Percentiles rank a stretch among this genome's conserved stretches.
These are phyloP conservation scores for Saturnispora gosingensis DNA, from an alignment of 805 yeast species.

Conservation along the genomic window DNA sequence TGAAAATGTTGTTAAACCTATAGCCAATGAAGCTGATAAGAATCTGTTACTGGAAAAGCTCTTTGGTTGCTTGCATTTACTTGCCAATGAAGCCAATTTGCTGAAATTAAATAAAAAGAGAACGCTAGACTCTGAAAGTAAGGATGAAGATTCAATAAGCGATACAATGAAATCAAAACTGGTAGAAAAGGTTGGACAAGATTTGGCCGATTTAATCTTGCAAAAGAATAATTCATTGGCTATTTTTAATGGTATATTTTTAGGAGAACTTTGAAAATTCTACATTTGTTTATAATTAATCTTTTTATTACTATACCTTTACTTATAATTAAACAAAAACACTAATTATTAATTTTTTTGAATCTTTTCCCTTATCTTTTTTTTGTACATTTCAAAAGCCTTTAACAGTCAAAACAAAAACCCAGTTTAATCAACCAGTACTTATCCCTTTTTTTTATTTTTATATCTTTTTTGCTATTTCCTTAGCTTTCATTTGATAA, in stretches of 20 bases:
- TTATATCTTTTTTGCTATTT: background rate
- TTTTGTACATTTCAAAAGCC: background rate
- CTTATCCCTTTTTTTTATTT: background rate
- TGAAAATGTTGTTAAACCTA: constrained; percentile 33
- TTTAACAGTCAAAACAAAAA: background rate
- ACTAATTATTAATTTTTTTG: background rate
- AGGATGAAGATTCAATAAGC: constrained; percentile 15
- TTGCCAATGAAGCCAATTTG: constrained; percentile 31
- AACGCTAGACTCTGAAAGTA: constrained; percentile 16
- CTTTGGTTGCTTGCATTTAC: constrained; percentile 44
- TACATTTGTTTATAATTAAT: background rate
- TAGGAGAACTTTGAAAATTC: constrained; percentile 43
- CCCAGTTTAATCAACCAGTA: background rate
- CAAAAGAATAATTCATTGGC: constrained; percentile 40
- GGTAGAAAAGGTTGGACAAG: constrained; percentile 50
- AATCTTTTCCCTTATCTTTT: background rate
- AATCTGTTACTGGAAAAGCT: constrained; percentile 23
- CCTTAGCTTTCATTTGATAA: constrained; percentile 19
- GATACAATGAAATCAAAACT: constrained; percentile 32
- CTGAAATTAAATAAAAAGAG: constrained; percentile 10
- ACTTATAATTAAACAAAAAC: background rate
- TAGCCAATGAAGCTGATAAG: constrained; percentile 23
- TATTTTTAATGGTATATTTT: constrained; percentile 57
- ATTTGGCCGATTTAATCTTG: constrained; percentile 41
- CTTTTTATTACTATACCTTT: background rate